phyloP scores from a whole-genome alignment of 495 filamentous ascomycete genomes.

The Aspergillus egyptiacus region DNA sequence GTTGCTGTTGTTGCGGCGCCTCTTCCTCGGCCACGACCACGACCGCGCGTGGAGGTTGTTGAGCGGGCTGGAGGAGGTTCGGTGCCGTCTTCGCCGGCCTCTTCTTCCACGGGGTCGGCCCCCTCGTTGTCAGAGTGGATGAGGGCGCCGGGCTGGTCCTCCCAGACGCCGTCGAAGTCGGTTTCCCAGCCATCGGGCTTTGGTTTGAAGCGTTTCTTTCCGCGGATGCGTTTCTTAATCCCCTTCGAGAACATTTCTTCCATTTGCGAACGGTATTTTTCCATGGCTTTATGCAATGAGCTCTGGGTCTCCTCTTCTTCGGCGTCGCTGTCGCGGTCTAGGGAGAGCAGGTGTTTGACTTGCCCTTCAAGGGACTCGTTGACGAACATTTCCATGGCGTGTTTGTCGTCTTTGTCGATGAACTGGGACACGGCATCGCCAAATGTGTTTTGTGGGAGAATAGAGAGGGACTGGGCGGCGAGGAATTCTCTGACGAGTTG shows the following conservation, averaged over 20 bases:
- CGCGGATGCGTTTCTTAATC: constrained; percentile 51
- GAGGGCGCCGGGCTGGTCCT: constrained; percentile 68
- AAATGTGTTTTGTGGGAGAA: constrained; percentile 85
- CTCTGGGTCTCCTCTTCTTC: constrained; percentile 55
- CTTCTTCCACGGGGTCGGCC: constrained; percentile 38
- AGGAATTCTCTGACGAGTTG: constrained; percentile 83
- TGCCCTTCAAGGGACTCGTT: constrained; percentile 71
- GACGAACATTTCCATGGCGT: constrained; percentile 87
- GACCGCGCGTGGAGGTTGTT: constrained; percentile 38
- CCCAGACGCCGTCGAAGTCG: constrained; percentile 81
- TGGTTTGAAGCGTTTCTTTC: constrained; percentile 62
- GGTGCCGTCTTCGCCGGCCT: constrained; percentile 38
- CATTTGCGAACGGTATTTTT: constrained; percentile 58
- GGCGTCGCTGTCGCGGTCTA: constrained; percentile 60
- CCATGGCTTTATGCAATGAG: constrained; percentile 63
- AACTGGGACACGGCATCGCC: constrained; percentile 91
- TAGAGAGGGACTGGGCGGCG: constrained; percentile 75
- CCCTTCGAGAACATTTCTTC: constrained; percentile 70
- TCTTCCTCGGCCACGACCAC: constrained; percentile 46
- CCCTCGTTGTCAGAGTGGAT: constrained; percentile 52
- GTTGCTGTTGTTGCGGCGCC: constrained; percentile 37
- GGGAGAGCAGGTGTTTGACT: constrained; percentile 61
- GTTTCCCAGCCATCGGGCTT: constrained; percentile 79
- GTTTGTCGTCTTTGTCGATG: constrained; percentile 91
- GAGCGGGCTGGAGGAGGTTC: constrained; percentile 22